Base-by-base conservation (phyloP, 176 grass and related monocot genomes). In the Aegilops umbellulata region DNA sequence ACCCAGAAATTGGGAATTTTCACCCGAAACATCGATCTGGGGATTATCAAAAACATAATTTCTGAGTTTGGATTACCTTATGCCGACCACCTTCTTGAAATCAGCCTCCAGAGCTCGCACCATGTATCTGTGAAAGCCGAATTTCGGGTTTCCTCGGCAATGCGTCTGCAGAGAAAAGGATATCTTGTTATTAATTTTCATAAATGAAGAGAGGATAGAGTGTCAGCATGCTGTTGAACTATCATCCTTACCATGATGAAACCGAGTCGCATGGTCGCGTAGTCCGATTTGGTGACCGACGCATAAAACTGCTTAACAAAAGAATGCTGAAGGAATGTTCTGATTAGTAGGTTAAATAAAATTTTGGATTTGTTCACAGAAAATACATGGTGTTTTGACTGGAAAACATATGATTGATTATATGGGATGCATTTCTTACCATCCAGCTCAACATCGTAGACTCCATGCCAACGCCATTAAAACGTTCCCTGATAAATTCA, bases 41-140 rank as follows among this genome's bases (percentile, higher is more conserved):
- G 74, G 62, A 74, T 14, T 25, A 27, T 27, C 23, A 24, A 46
- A 80, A 23, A 19, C 39, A 55, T 67, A 26, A 74, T 65, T 80
- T 8, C 5, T 2, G 5, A 69, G 61, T 78, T 32, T 62, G 15
- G 39, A 76, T 34, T 90, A 98, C 89, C 93, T 93, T 85, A 95
- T 95, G 51, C 95, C 95, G 60, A 98, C 93, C 39, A 98, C 95
- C 83, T 93, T 95, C 70, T 92, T 98, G 29, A 95, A 98, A 93
- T 98, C 95, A 78, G 91, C 91, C 87, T 98, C 95, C 32, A 98
- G 71, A 38, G 91, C 91, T 61, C 93, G 86, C 25, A 95, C 24
- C 95, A 98, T 98, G 77, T 98, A 98, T 29, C 78, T 90, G 82
- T 98, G 88, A 19, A 98, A 98, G 87, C 95, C 79, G 69, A 95